Percentiles rank a stretch among this genome's conserved stretches.
Evolutionary conservation across 371 early-diverging fungal species (phyloP).

Genomic region (Actinomortierella wolfii): DNA sequence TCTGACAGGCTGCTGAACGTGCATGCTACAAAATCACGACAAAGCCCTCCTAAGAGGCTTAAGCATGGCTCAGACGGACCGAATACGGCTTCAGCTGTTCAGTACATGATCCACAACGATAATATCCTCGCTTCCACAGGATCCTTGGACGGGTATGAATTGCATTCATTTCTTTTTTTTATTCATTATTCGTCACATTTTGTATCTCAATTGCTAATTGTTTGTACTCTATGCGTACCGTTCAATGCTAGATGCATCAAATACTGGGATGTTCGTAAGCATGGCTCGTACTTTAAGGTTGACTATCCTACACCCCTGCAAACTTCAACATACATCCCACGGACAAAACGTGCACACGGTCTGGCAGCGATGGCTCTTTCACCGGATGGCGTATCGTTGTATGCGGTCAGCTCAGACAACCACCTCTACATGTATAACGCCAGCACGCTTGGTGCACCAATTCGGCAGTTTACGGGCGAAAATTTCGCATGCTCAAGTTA

Average conservation of each 20-base stretch:
- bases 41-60: slow-evolving; percentile 23
- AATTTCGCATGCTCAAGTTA: slow-evolving; percentile 46
- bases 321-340: slow-evolving; percentile 35
- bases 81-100: slow-evolving; percentile 42
- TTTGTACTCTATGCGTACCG: too few species aligned
- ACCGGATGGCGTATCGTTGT: slow-evolving; percentile 24
- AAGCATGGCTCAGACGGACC: slow-evolving; percentile 39
- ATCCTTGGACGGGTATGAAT: slow-evolving; percentile 30
- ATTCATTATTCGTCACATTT: neutral
- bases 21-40: slow-evolving; percentile 21
- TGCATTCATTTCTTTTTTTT: too few species aligned
- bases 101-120: slow-evolving; percentile 43
- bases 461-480: slow-evolving; percentile 27
- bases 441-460: slow-evolving; percentile 26
- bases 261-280: slow-evolving; percentile 50
- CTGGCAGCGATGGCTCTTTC: slow-evolving; percentile 40
- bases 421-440: slow-evolving; percentile 48
- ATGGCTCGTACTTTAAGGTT: slow-evolving; percentile 35
- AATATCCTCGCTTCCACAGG: slow-evolving; percentile 38
- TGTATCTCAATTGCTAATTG: neutral
- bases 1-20: slow-evolving; percentile 32
- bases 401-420: slow-evolving; percentile 48
- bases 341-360: slow-evolving; percentile 49
- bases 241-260: slow-evolving; percentile 49
- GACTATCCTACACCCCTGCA: slow-evolving; percentile 33